These are phyloP conservation scores for Phytophthora foliorum DNA, from an alignment of 352 stramenopile species.

Conservation along the genomic window DNA sequence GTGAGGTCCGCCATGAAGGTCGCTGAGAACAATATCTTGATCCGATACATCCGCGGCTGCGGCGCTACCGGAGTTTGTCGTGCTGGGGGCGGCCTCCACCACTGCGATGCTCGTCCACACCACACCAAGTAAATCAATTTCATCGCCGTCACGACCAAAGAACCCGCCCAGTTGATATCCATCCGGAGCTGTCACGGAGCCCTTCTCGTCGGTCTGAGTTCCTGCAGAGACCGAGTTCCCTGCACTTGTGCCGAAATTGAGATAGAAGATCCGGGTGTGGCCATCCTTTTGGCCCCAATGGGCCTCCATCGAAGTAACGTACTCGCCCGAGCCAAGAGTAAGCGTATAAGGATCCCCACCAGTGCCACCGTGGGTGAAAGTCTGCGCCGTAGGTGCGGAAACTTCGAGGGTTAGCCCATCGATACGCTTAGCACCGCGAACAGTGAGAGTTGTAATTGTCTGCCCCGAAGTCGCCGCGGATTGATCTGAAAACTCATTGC, in stretches of 20 bases:
- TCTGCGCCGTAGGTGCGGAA: slow-evolving; percentile 17
- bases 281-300: slow-evolving; percentile 33
- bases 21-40: slow-evolving; percentile 29
- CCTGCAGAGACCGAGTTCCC: slow-evolving; percentile 28
- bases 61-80: neutral
- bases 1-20: slow-evolving; percentile 28
- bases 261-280: slow-evolving; percentile 31
- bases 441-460: slow-evolving; percentile 27
- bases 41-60: slow-evolving; percentile 11
- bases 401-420: slow-evolving; percentile 26
- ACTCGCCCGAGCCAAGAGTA: slow-evolving; percentile 13
- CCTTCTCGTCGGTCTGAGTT: slow-evolving; percentile 29
- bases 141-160: slow-evolving; percentile 35
- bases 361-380: slow-evolving; percentile 30
- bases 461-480: slow-evolving; percentile 18
- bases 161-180: slow-evolving; percentile 33
- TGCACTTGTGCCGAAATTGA: slow-evolving; percentile 23
- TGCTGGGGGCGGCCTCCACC: slow-evolving; percentile 2
- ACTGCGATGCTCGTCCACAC: slow-evolving; percentile 35
- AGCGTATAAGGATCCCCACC: slow-evolving; percentile 27
- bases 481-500: slow-evolving; percentile 30
- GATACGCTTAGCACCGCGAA: slow-evolving; percentile 21
- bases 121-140: slow-evolving; percentile 32
- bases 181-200: slow-evolving; percentile 20
- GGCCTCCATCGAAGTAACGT: slow-evolving; percentile 32